A percentile compares a stretch with the other conserved stretches of the same genome.
Conservation (phyloP, 345 rosid genomes). For the Cochlearia excelsa region DNA sequence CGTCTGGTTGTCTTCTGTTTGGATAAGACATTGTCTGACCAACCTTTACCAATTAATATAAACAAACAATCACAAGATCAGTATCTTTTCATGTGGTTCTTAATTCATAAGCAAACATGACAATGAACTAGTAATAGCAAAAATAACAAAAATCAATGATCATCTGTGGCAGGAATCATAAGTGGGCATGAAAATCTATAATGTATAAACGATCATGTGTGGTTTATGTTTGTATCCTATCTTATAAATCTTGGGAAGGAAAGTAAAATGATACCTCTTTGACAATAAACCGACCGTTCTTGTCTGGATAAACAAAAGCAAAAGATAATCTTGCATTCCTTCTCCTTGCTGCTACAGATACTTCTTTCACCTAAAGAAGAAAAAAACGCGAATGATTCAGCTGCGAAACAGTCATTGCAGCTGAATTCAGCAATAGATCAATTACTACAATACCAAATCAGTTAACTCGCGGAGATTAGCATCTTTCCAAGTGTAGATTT, state of each 20-base stretch:
- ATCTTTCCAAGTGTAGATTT: slow-evolving; percentile 96
- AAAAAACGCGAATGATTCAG: background rate
- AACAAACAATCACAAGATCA: slow-evolving; percentile 17
- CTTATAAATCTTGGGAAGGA: slow-evolving; percentile 7
- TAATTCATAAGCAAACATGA: slow-evolving; percentile 3
- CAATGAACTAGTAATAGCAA: background rate
- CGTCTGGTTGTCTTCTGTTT: slow-evolving; percentile 71
- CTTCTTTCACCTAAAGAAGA: slow-evolving; percentile 71
- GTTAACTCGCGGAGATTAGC: slow-evolving; percentile 86
- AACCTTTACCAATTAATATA: slow-evolving; percentile 46
- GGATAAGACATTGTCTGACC: slow-evolving; percentile 74
- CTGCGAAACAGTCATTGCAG: too few relatives aligned
- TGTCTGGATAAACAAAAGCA: slow-evolving; percentile 88
- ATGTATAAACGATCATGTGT: background rate
- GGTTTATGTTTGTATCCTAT: background rate
- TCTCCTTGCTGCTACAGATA: slow-evolving; percentile 85
- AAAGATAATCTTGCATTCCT: slow-evolving; percentile 85
- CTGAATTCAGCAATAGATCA: too few relatives aligned
- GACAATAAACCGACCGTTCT: slow-evolving; percentile 65
- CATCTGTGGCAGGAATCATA: background rate
- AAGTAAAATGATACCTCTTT: slow-evolving; percentile 50
- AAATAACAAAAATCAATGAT: too few relatives aligned
- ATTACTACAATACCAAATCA: slow-evolving; percentile 55
- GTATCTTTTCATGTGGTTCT: slow-evolving; percentile 7
- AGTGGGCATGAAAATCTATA: background rate